Evolutionary conservation across 2,329 filamentous ascomycete genomes (phyloP), one percentile per base, ranked within the genome.

Genomic region (Clonostachys byssicola): DNA sequence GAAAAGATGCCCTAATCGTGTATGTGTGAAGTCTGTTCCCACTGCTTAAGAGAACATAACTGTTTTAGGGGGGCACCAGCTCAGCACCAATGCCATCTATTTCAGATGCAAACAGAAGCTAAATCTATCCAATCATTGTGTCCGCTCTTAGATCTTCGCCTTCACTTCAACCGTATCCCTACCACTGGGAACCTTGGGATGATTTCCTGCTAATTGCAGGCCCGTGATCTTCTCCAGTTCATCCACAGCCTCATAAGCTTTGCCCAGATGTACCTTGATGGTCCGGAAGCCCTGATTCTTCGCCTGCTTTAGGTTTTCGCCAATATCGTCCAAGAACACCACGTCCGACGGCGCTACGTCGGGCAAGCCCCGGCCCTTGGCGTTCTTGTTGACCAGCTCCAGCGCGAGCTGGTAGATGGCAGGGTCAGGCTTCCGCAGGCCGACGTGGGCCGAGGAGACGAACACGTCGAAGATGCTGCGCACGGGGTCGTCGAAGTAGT

Each of bases 291-390:
- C 92, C 18, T 83, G 71, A 43, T 76, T 77, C 66, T 77, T 88
- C 1, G 84, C 94, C 41, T 78, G 85, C 72, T 92, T 94, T 49
- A 97, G 66, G 63, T 99, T 99, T 66, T 92, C 85, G 2, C 94
- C 94, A 63, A 99, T 96, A 58, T 96, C 92, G 63, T 96, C 94
- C 44, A 96, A 68, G 62, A 99, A 99, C 5, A 95, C 68, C 41
- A 96, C 73, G 47, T 96, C 89, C 1, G 71, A 70, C 0, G 86
- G 70, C 47, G 70, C 64, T 9, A 95, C 72, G 0, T 76, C 71
- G 5, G 45, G 66, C 14, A 63, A 65, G 72, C 77, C 65, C 43
- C 81, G 81, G 20, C 71, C 65, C 59, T 69, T 74, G 2, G 84
- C 81, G 54, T 81, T 81, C 51, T 79, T 74, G 56, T 88, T 75